These are phyloP conservation scores for Drosera capensis DNA, from an alignment of 148 eudicot genomes.

Conservation along the genomic window DNA sequence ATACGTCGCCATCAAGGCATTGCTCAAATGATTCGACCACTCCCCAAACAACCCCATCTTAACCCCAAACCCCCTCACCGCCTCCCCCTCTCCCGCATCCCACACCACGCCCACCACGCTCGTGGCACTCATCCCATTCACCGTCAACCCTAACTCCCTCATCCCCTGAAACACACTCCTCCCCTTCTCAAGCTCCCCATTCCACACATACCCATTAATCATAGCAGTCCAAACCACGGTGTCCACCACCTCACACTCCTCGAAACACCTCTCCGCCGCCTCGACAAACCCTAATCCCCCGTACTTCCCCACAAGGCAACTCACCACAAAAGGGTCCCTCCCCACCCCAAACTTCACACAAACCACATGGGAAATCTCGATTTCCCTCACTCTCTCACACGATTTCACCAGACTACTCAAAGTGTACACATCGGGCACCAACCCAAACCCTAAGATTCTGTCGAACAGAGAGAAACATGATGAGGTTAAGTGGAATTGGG, in stretches of 20 bases:
- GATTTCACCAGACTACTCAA: conserved; percentile 33
- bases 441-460: conserved; percentile 16
- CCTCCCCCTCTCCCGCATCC: conserved; percentile 38
- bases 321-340: conserved; percentile 26
- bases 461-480: conserved; percentile 20
- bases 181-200: conserved; percentile 29
- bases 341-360: conserved; percentile 38
- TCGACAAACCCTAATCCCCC: conserved; percentile 24
- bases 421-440: conserved; percentile 37
- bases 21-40: conserved; percentile 34
- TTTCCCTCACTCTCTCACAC: conserved; percentile 19
- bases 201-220: conserved; percentile 65
- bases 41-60: conserved; percentile 32
- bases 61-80: conserved; percentile 36
- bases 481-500: conserved; percentile 13
- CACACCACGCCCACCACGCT: conserved; percentile 33
- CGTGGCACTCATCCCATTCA: conserved; percentile 41
- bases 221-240: conserved; percentile 42
- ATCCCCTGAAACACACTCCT: conserved; percentile 25
- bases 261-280: conserved; percentile 37
- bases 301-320: conserved; percentile 46
- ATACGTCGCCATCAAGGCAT: conserved; percentile 53
- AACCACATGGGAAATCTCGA: conserved; percentile 29
- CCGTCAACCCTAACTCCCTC: conserved; percentile 29
- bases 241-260: conserved; percentile 40